Base-by-base conservation (phyloP, 495 filamentous ascomycete genomes). In the Astrothelium macrocarpum region DNA sequence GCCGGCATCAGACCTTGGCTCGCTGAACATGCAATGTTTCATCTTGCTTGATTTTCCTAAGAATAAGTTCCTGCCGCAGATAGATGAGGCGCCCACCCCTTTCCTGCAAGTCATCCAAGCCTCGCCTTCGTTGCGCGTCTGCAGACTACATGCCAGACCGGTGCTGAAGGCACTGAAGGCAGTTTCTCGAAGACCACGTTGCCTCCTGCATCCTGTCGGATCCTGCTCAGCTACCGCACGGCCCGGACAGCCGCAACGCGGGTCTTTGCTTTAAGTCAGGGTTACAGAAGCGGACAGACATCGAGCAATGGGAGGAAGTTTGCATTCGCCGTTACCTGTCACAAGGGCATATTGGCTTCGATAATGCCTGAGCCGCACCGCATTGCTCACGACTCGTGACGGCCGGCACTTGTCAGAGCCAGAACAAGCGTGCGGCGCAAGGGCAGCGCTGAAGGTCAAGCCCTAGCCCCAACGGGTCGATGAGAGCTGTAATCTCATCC, bases 311-410 rank as follows among this genome's bases (percentile, higher is more conserved):
- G 45, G 23, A 29, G 25, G 49, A 29, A 28, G 29, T 56, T 56
- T 56, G 49, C 49, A 56, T 56, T 28, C 5, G 49, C 49, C 49
- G 49, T 56, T 56, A 56, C 49, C 49, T 56, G 49, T 56, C 49
- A 56, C 49, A 56, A 56, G 49, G 25, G 49, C 25, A 56, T 56
- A 56, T 56, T 29, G 49, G 49, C 49, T 56, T 56, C 23, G 49
- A 56, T 56, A 28, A 56, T 56, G 49, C 49, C 49, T 56, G 49
- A 56, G 49, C 49, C 49, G 49, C 49, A 56, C 49, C 49, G 49
- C 49, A 29, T 56, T 29, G 23, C 49, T 56, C 5, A 56, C 49
- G 25, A 56, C 49, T 29, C 49, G 49, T 29, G 49, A 56, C 23
- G 16, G 49, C 29, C 49, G 29, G 7, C 11, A 29, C 12, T 56